Conservation (phyloP, 176 grass and related monocot genomes). For the Tillandsia leiboldiana region DNA sequence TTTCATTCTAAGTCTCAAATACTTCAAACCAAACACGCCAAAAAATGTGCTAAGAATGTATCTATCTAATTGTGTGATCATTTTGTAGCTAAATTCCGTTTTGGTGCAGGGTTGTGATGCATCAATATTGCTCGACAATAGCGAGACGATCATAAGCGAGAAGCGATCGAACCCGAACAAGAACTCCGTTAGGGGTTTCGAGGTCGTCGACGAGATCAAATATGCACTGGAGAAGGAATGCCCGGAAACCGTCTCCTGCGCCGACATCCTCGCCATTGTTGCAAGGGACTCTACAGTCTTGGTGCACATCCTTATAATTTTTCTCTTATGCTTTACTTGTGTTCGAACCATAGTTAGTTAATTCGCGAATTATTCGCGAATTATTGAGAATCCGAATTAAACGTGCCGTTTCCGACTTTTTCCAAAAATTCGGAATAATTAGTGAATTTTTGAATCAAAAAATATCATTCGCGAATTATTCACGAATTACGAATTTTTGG, state of each 20-base stretch:
- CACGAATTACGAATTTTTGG: no score
- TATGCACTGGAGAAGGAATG: constrained; percentile 60
- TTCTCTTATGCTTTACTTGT: neutral
- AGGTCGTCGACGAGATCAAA: constrained; percentile 95
- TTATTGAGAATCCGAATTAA: no score
- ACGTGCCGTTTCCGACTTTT: no score
- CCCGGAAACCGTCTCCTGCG: constrained; percentile 67
- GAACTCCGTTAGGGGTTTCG: constrained; percentile 63
- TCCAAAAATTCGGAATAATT: no score
- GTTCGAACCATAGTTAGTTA: neutral
- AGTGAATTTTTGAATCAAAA: no score
- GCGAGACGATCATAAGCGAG: constrained; percentile 48
- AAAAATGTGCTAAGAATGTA: no score
- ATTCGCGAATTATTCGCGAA: no score
- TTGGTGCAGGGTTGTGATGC: constrained; percentile 67
- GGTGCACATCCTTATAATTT: constrained; percentile 24
- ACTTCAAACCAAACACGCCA: no score
- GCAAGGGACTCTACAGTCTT: constrained; percentile 75
- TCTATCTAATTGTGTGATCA: neutral
- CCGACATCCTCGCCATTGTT: constrained; percentile 52
- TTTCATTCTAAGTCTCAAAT: no score
- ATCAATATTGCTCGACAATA: constrained; percentile 61
- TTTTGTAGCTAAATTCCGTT: neutral
- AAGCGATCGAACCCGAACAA: constrained; percentile 61
- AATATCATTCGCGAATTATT: no score